These are phyloP conservation scores for Chrysoporthe austroafricana DNA, from an alignment of 2,329 filamentous ascomycete species.

Conservation along the genomic window DNA sequence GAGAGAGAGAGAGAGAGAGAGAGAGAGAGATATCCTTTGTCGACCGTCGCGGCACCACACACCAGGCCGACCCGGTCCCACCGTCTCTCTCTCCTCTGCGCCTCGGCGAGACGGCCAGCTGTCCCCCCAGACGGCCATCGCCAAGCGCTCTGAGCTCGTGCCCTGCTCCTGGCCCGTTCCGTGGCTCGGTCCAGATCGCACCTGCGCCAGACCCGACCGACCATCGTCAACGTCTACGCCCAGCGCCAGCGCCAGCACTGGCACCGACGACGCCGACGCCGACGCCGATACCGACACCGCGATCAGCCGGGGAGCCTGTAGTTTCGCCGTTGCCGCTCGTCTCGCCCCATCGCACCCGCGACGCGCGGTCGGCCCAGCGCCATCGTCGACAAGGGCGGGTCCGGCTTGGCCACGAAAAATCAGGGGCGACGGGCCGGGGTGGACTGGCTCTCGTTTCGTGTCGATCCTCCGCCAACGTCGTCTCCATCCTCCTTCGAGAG, in stretches of 20 bases:
- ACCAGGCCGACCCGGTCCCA: background rate
- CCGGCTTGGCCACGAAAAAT: background rate
- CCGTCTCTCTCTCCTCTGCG: background rate
- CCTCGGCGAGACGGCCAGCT: background rate
- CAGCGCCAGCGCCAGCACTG: no score
- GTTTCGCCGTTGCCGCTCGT: background rate
- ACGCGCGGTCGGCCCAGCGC: background rate
- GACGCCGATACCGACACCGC: background rate
- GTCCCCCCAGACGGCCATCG: background rate
- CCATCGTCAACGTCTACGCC: background rate
- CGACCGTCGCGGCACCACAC: background rate
- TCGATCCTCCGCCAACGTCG: background rate
- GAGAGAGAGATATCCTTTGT: background rate
- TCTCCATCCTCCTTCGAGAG: background rate
- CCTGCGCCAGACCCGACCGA: background rate
- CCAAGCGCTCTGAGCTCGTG: background rate
- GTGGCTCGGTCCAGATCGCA: conserved; percentile 1
- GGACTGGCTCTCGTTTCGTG: conserved; percentile 3
- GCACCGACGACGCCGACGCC: background rate
- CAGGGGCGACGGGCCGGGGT: background rate
- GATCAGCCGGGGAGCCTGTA: background rate
- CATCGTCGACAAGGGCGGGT: background rate
- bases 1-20: background rate
- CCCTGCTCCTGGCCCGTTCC: background rate
- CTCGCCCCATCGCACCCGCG: background rate